A percentile compares a stretch with the other conserved stretches of the same genome.
These are phyloP conservation scores for Trypanosoma congolense DNA, from an alignment of 208 protist species.

Conservation along the genomic window DNA sequence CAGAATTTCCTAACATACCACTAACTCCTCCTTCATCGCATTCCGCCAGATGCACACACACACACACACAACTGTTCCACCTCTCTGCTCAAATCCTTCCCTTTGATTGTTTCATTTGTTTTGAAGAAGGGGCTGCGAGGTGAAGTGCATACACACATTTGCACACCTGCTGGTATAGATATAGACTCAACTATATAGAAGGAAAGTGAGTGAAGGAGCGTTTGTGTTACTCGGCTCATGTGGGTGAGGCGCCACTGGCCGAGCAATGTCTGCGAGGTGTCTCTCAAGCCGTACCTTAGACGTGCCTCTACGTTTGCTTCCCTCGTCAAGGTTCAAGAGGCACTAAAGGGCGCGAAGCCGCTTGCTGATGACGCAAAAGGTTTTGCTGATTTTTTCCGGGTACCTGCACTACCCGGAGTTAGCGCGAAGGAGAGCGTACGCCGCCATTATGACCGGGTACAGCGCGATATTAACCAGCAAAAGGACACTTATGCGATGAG, in stretches of 20 bases:
- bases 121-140: not conserved
- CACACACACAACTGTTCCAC: not conserved
- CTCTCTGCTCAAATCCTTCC: not conserved
- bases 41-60: too few species aligned
- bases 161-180: not conserved
- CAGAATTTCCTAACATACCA: too few species aligned
- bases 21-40: too few species aligned
- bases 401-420: constrained; percentile 18
- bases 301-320: constrained; percentile 23
- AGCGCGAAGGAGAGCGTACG: constrained; percentile 20
- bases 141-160: not conserved
- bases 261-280: not conserved
- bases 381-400: constrained; percentile 46
- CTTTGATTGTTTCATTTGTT: not conserved
- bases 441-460: constrained; percentile 25
- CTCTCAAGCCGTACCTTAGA: not conserved
- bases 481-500: constrained; percentile 21
- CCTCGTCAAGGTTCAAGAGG: constrained; percentile 40
- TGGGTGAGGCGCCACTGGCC: not conserved
- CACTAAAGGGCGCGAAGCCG: constrained; percentile 27
- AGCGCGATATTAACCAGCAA: constrained; percentile 19
- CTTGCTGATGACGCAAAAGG: constrained; percentile 26
- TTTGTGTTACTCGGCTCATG: too few species aligned
- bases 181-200: not conserved
- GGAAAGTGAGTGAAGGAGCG: too few species aligned